Evolutionary conservation across 306 rosid genomes (phyloP), one percentile per base, ranked within the genome.

Genomic region (Psophocarpus tetragonolobus): DNA sequence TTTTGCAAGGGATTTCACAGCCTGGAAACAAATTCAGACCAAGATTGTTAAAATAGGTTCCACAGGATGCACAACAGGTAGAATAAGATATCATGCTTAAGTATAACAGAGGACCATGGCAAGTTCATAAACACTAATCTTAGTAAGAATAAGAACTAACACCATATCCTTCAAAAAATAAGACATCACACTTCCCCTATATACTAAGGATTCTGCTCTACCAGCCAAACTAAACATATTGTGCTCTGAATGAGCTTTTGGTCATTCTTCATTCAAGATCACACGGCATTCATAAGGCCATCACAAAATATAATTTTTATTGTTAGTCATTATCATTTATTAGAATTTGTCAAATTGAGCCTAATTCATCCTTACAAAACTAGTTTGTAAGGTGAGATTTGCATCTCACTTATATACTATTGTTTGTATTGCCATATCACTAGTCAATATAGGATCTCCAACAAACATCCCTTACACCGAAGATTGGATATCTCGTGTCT

Each of bases 1-100:
- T 73, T 87, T 92, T 0, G 97, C 92, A 39, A 95, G 92, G 69
- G 65, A 79, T 78, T 87, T 89, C 53, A 95, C 92, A 24, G 82
- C 91, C 97, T 92, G 83, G 21, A 80, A 80, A 75, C 15, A 50
- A 79, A 80, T 66, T 17, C 27, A 54, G 27, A 53, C 38, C 24
- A 57, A 51, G 10, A 78, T 5, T 71, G n/a, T 50, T 23, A 13
- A 41, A 8, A 24, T 47, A 39, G 65, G 39, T 75, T 81, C 33
- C 80, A 54, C 9, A 63, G 15, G 48, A 63, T 64, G 68, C 29
- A 42, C 67, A 51, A 26, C 36, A 61, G 21, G 9, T 51, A 44
- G 35, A 48, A 48, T 15, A 61, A 32, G 14, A 61, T 8, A 48
- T n/a, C 10, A 33, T 13, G 47, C 38, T 38, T 47, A 15, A 68